Evolutionary conservation across 768 basidiomycete species (phyloP), one percentile per base, ranked within the genome.

Genomic region (Dioszegia crocea): DNA sequence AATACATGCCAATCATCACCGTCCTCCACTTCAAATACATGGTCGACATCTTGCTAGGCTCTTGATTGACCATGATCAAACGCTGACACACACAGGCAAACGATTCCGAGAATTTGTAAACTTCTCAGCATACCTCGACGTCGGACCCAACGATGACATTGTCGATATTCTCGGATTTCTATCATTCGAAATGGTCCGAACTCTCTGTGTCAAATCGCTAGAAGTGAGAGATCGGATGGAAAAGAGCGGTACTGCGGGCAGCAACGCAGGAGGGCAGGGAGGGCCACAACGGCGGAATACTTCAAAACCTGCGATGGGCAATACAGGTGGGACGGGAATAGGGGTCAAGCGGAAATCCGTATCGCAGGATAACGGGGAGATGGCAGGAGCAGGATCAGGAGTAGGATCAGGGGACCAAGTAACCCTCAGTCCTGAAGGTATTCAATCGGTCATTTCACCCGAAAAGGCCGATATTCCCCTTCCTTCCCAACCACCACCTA

Each of bases 91-190:
- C 0, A 0, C 61, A 96, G 92, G 87, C 14, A 93, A 93, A 77
- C 89, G 92, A 5, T 98, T 98, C 78, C 84, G 89, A 40, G 92
- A 96, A 70, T 97, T 96, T 71, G 82, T 97, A 54, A 91, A 91
- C 74, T 83, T 96, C 11, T 88, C 91, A 2, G 69, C 87, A 0
- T 86, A 89, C 60, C 84, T 94, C 41, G 91, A 96, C 70, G 82
- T 91, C 60, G 89, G 88, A 78, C 85, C 88, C 29, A 89, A 88
- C 77, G 93, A 96, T 76, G 92, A 96, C 76, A 92, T 93, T 2
- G 82, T 93, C 69, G 93, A 98, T 72, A 93, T 96, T 59, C 90
- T 97, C 67, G 93, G 93, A 24, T 98, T 97, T 79, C 84, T 98
- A 43, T 88, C 91, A 0, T 98, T 94, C 77, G 93, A 98, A 77